Evolutionary conservation across 169 alveolate genomes (phyloP).

Genomic region (Plasmodium reichenowi): DNA sequence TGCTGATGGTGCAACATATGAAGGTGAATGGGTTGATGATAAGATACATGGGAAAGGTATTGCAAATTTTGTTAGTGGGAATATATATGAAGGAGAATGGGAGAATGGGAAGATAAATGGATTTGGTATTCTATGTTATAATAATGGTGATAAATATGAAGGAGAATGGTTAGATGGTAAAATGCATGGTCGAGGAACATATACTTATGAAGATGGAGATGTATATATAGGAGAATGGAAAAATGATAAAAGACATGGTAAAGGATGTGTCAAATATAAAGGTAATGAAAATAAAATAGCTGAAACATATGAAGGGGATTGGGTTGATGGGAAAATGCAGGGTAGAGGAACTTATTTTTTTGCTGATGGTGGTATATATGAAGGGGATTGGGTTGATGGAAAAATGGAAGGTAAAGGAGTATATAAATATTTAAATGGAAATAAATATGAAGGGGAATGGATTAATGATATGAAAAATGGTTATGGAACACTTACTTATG

Average conservation of each 20-base stretch:
- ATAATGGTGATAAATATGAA: slow-evolving; percentile 95
- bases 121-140: slow-evolving; percentile 91
- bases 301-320: slow-evolving; percentile 94
- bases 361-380: slow-evolving; percentile 95
- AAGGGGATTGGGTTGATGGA: slow-evolving; percentile 97
- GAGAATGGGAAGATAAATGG: slow-evolving; percentile 95
- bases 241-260: slow-evolving; percentile 95
- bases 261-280: slow-evolving; percentile 92
- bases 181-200: slow-evolving; percentile 95
- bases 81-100: slow-evolving; percentile 91
- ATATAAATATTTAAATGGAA: slow-evolving; percentile 92
- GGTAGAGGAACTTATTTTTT: slow-evolving; percentile 94
- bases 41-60: slow-evolving; percentile 94
- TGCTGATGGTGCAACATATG: slow-evolving; percentile 95
- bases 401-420: slow-evolving; percentile 95
- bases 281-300: slow-evolving; percentile 81
- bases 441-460: slow-evolving; percentile 97
- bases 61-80: slow-evolving; percentile 93
- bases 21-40: slow-evolving; percentile 97
- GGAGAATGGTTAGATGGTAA: slow-evolving; percentile 97
- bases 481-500: slow-evolving; percentile 91
- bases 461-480: slow-evolving; percentile 94
- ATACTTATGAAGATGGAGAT: slow-evolving; percentile 95
- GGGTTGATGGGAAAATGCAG: slow-evolving; percentile 95
- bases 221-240: slow-evolving; percentile 95